A percentile compares a stretch with the other conserved stretches of the same genome.
phyloP scores from a whole-genome alignment of 768 basidiomycete genomes.

The Asterophora parasitica region DNA sequence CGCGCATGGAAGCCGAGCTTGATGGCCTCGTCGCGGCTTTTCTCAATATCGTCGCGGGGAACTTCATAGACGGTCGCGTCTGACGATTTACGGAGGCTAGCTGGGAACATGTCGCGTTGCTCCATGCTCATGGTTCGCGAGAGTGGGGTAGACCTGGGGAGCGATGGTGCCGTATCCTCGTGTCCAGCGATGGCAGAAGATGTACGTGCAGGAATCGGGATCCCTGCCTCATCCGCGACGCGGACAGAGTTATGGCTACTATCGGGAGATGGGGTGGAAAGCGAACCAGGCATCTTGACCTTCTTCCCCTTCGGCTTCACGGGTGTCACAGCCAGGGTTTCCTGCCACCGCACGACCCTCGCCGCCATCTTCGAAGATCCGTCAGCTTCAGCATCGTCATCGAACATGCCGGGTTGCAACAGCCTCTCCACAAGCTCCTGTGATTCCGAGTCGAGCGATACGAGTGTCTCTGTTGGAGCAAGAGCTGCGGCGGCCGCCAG shows the following conservation, averaged over 20 bases:
- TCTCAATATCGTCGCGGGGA: constrained; percentile 38
- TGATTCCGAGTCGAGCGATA: constrained; percentile 45
- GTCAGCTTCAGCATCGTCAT: constrained; percentile 26
- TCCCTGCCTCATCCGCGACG: constrained; percentile 2
- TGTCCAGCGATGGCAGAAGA: background rate
- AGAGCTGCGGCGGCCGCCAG: constrained; percentile 20
- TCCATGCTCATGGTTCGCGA: constrained; percentile 47
- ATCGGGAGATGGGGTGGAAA: constrained; percentile 45
- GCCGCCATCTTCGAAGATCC: constrained; percentile 21
- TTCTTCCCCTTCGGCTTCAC: constrained; percentile 18
- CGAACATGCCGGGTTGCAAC: constrained; percentile 39
- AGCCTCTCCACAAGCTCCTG: constrained; percentile 43
- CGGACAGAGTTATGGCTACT: constrained; percentile 27
- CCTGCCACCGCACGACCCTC: constrained; percentile 35
- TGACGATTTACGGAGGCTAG: constrained; percentile 36
- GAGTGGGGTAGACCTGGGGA: constrained; percentile 24
- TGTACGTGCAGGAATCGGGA: background rate
- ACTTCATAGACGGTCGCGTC: constrained; percentile 48
- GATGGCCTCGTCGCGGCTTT: constrained; percentile 35
- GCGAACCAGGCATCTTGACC: constrained; percentile 51
- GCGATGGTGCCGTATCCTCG: background rate
- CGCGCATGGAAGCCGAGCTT: constrained; percentile 40
- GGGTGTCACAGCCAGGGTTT: constrained; percentile 19
- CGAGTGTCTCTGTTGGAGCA: constrained; percentile 37
- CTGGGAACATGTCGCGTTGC: constrained; percentile 47